Conservation (phyloP, 257 asterid genomes). For the Plectranthus barbatus region DNA sequence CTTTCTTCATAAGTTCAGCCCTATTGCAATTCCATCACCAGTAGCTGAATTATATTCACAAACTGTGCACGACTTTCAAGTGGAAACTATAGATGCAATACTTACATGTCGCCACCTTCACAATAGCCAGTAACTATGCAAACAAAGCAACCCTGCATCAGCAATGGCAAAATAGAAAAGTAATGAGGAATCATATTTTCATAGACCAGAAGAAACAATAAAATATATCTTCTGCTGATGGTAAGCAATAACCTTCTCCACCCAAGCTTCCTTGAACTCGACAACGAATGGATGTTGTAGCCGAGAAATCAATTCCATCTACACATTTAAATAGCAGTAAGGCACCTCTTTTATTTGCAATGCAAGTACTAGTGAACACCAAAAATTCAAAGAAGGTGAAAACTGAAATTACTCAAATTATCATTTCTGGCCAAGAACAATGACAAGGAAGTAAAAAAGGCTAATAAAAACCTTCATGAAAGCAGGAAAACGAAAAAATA, state of each 20-base stretch:
- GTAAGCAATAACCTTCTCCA: conserved; percentile 77
- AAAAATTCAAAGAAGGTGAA: background rate
- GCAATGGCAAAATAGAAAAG: conserved; percentile 1
- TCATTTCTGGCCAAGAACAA: background rate
- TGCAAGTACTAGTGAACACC: background rate
- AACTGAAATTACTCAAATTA: background rate
- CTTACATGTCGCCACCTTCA: conserved; percentile 99
- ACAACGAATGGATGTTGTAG: conserved; percentile 82
- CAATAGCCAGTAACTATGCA: conserved; percentile 95
- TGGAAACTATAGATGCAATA: conserved; percentile 1
- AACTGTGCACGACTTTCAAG: background rate
- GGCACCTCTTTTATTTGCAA: background rate
- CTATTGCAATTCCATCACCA: conserved; percentile 37
- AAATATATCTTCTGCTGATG: background rate
- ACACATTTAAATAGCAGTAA: conserved; percentile 24
- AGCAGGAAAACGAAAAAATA: background rate
- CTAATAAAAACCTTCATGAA: background rate
- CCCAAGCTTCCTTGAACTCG: conserved; percentile 99
- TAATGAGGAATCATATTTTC: background rate
- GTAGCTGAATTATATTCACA: background rate
- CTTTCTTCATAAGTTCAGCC: conserved; percentile 92
- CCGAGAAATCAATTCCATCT: conserved; percentile 93
- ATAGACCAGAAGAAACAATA: background rate
- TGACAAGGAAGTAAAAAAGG: background rate
- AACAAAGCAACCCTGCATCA: conserved; percentile 89